Percentiles rank a stretch among this genome's conserved stretches.
Conservation (phyloP, 2,329 filamentous ascomycete genomes). For the Colletotrichum paranaense region DNA sequence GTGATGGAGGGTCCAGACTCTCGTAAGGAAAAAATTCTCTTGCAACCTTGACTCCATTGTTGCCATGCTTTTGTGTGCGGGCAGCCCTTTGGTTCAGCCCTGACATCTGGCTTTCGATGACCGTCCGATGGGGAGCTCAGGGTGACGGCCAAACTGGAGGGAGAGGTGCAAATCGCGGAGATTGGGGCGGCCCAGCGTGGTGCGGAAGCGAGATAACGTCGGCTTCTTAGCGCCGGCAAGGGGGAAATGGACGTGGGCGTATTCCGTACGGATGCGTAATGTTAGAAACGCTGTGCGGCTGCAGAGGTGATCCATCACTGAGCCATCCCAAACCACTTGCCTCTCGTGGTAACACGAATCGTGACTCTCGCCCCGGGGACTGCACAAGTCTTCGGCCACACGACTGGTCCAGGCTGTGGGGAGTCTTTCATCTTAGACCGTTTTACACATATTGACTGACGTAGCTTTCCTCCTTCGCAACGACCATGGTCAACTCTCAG, state of each 20-base stretch:
- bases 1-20: slow-evolving; percentile 12
- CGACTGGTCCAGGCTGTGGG: background rate
- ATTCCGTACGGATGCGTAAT: background rate
- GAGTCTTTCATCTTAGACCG: background rate
- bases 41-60: slow-evolving; percentile 13
- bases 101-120: background rate
- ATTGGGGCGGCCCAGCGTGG: slow-evolving; percentile 27
- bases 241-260: background rate
- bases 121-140: slow-evolving; percentile 5
- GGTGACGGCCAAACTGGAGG: slow-evolving; percentile 16
- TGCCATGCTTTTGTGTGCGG: background rate
- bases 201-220: slow-evolving; percentile 32
- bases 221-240: slow-evolving; percentile 13
- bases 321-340: background rate
- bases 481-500: background rate
- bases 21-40: background rate
- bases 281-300: background rate
- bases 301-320: slow-evolving; percentile 2
- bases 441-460: slow-evolving; percentile 23
- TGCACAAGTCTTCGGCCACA: background rate
- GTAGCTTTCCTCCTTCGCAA: background rate
- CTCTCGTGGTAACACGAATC: background rate
- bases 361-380: background rate
- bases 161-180: slow-evolving; percentile 21
- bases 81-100: background rate